A percentile compares a stretch with the other conserved stretches of the same genome.
These are phyloP conservation scores for Colletotrichum noveboracense DNA, from an alignment of 2,329 filamentous ascomycete species.

Conservation along the genomic window DNA sequence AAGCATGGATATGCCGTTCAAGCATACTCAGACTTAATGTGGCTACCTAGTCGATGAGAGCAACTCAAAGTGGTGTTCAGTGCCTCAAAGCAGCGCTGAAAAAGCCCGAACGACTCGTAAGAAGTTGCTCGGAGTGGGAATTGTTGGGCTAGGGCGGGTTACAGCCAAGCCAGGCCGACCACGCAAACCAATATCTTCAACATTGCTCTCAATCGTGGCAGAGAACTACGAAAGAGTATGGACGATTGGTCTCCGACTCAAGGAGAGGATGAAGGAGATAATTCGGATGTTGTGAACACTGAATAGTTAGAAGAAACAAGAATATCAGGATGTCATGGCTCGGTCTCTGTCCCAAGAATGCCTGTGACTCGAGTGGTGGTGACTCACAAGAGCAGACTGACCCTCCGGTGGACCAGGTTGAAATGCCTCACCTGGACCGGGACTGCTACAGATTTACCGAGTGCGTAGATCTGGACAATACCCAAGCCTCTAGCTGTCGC, in stretches of 20 bases:
- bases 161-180: neutral
- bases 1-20: neutral
- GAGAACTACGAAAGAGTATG: no score
- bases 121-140: neutral
- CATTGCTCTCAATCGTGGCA: neutral
- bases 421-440: neutral
- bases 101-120: neutral
- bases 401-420: neutral
- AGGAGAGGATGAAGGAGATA: no score
- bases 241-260: no score
- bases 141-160: neutral
- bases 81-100: neutral
- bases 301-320: no score
- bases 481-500: neutral
- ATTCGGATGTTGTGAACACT: no score
- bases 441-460: neutral
- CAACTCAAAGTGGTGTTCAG: neutral
- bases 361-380: slow-evolving; percentile 21
- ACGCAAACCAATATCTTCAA: neutral
- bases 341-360: slow-evolving; percentile 19
- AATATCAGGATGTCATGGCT: no score
- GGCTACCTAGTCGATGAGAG: neutral
- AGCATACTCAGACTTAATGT: neutral
- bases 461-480: neutral
- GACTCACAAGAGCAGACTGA: neutral